Percentiles rank a stretch among this genome's conserved stretches.
These are phyloP conservation scores for Eragrostis nindensis DNA, from an alignment of 176 grass and related monocot genomes.

Conservation along the genomic window DNA sequence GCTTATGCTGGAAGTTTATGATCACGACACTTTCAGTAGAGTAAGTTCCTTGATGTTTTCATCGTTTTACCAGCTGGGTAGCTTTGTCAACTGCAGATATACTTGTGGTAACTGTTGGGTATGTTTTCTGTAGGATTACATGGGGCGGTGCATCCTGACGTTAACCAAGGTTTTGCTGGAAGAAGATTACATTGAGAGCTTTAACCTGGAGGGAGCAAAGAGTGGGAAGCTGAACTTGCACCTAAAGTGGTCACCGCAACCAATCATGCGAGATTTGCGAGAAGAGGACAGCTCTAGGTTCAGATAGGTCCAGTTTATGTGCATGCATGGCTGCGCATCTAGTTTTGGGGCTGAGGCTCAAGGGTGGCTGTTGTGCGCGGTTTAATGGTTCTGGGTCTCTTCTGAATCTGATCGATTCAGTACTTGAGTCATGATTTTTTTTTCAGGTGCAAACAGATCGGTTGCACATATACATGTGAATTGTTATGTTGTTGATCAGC, in stretches of 20 bases:
- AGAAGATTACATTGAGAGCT: slow-evolving; percentile 74
- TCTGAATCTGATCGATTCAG: slow-evolving; percentile 7
- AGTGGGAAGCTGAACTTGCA: slow-evolving; percentile 79
- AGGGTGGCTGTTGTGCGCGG: neutral
- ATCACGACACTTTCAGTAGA: slow-evolving; percentile 92
- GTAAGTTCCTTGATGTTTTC: slow-evolving; percentile 48
- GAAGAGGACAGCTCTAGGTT: slow-evolving; percentile 23
- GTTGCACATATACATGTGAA: slow-evolving; percentile 25
- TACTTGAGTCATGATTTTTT: slow-evolving; percentile 30
- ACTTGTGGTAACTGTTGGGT: neutral
- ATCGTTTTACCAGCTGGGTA: neutral
- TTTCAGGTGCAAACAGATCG: slow-evolving; percentile 22
- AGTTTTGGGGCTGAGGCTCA: neutral
- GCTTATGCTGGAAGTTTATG: slow-evolving; percentile 94
- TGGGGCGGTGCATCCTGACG: slow-evolving; percentile 83
- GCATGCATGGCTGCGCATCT: neutral
- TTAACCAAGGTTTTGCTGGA: slow-evolving; percentile 86
- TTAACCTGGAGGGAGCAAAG: slow-evolving; percentile 78
- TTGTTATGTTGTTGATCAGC: neutral
- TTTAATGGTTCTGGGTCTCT: slow-evolving; percentile 14
- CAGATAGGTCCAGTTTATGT: slow-evolving; percentile 20
- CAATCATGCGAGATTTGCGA: slow-evolving; percentile 61
- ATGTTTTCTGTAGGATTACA: slow-evolving; percentile 71
- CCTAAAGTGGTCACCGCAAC: slow-evolving; percentile 83
- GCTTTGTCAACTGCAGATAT: neutral